These are phyloP conservation scores for Protomyces gravidus DNA, from an alignment of 1,139 yeast species.

Conservation along the genomic window DNA sequence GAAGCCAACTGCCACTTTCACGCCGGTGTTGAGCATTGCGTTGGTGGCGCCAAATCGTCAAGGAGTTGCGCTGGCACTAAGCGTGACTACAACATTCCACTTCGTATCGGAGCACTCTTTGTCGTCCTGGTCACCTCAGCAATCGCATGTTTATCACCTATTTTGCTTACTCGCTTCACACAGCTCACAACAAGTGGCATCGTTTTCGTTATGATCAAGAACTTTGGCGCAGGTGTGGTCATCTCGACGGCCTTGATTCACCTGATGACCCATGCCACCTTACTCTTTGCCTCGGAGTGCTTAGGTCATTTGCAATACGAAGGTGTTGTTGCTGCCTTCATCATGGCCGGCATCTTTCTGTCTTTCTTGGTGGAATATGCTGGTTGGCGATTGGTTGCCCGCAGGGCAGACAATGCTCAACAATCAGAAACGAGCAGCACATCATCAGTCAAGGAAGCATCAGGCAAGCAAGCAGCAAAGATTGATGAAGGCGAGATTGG, in stretches of 20 bases:
- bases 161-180: conserved; percentile 35
- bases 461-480: not conserved
- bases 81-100: conserved; percentile 36
- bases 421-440: not conserved
- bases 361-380: conserved; percentile 40
- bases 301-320: conserved; percentile 37
- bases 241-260: conserved; percentile 86
- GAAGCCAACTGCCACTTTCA: conserved; percentile 41
- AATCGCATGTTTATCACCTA: conserved; percentile 40
- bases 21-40: conserved; percentile 45
- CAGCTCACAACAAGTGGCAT: conserved; percentile 35
- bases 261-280: conserved; percentile 48
- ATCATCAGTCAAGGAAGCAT: conserved; percentile 3
- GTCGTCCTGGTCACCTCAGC: conserved; percentile 40
- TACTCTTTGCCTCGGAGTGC: conserved; percentile 32
- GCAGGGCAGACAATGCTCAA: not conserved
- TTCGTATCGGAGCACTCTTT: conserved; percentile 40
- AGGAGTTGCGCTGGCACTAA: conserved; percentile 21
- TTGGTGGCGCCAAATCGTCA: conserved; percentile 30
- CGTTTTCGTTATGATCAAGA: conserved; percentile 69
- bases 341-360: conserved; percentile 46
- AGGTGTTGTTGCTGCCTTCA: conserved; percentile 45
- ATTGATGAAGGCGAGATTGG: not conserved
- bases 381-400: conserved; percentile 2
- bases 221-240: conserved; percentile 89